Percentiles rank a stretch among this genome's conserved stretches.
phyloP scores from a whole-genome alignment of 345 rosid genomes.

The Euclidium syriacum region DNA sequence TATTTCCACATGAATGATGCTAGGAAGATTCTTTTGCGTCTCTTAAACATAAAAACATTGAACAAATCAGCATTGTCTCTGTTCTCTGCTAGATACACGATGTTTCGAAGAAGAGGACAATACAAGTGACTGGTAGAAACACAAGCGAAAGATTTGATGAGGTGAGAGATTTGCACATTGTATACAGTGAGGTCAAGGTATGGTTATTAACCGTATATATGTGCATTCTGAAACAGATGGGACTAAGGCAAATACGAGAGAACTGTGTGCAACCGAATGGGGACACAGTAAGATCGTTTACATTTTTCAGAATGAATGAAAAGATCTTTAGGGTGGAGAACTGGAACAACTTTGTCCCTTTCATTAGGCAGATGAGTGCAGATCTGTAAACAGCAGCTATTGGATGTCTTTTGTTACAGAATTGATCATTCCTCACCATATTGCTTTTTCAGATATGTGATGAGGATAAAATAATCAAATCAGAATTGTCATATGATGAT shows the following conservation, averaged over 20 bases:
- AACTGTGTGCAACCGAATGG: slow-evolving; percentile 50
- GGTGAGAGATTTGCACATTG: slow-evolving; percentile 33
- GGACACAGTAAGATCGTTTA: slow-evolving; percentile 59
- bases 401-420: slow-evolving; percentile 27
- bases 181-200: background rate
- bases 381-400: slow-evolving; percentile 39
- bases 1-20: background rate
- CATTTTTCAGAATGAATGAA: slow-evolving; percentile 58
- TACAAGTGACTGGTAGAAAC: slow-evolving; percentile 58
- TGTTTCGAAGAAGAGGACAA: slow-evolving; percentile 42
- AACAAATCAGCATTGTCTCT: background rate
- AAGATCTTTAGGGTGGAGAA: slow-evolving; percentile 54
- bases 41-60: background rate
- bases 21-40: background rate
- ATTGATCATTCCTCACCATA: slow-evolving; percentile 35
- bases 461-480: slow-evolving; percentile 34
- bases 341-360: slow-evolving; percentile 68
- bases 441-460: slow-evolving; percentile 32
- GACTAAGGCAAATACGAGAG: slow-evolving; percentile 49
- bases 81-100: slow-evolving; percentile 38
- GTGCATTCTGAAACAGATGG: slow-evolving; percentile 39
- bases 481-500: slow-evolving; percentile 18
- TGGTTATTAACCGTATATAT: background rate
- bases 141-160: slow-evolving; percentile 46
- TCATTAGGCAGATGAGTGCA: slow-evolving; percentile 54